A percentile compares a stretch with the other conserved stretches of the same genome.
phyloP scores from a whole-genome alignment of 1,284 basidiomycete species.

The Cryptococcus sp. region DNA sequence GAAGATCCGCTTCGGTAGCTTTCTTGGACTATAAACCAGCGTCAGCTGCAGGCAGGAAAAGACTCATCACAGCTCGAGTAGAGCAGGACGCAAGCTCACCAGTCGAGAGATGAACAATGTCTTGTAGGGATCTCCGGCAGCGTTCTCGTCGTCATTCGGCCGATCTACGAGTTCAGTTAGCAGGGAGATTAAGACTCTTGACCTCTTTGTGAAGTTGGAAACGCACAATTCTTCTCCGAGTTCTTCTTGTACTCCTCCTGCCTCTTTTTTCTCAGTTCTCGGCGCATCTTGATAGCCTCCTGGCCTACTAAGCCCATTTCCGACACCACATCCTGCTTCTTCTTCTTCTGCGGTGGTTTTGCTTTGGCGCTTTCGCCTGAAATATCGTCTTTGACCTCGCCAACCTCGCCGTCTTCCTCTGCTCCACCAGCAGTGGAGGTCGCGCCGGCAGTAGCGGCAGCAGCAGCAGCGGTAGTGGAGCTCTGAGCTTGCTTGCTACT shows the following conservation, averaged over 20 bases:
- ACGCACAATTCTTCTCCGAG: slow-evolving; percentile 79
- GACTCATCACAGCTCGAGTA: no score
- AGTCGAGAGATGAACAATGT: slow-evolving; percentile 94
- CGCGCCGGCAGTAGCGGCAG: slow-evolving; percentile 2
- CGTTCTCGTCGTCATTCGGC: slow-evolving; percentile 86
- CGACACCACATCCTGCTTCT: slow-evolving; percentile 62
- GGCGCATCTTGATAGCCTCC: slow-evolving; percentile 64
- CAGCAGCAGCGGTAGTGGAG: slow-evolving; percentile 1
- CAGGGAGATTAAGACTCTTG: background rate
- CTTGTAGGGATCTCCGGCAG: slow-evolving; percentile 97
- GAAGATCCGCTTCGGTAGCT: slow-evolving; percentile 85
- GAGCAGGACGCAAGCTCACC: slow-evolving; percentile 55
- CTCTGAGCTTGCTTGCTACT: slow-evolving; percentile 8
- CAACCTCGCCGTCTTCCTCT: slow-evolving; percentile 29
- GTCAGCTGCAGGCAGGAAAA: background rate
- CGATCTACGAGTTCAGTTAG: slow-evolving; percentile 64
- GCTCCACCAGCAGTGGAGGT: slow-evolving; percentile 8
- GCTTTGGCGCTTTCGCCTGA: slow-evolving; percentile 17
- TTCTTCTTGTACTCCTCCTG: slow-evolving; percentile 76
- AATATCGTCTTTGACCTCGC: slow-evolving; percentile 12
- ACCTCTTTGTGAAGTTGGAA: background rate
- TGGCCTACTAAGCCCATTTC: slow-evolving; percentile 56
- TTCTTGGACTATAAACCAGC: slow-evolving; percentile 65
- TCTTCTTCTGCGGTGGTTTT: slow-evolving; percentile 53
- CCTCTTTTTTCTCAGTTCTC: slow-evolving; percentile 77